Base-by-base conservation (phyloP, 1,284 basidiomycete genomes). In the Clitocybe nebularis region DNA sequence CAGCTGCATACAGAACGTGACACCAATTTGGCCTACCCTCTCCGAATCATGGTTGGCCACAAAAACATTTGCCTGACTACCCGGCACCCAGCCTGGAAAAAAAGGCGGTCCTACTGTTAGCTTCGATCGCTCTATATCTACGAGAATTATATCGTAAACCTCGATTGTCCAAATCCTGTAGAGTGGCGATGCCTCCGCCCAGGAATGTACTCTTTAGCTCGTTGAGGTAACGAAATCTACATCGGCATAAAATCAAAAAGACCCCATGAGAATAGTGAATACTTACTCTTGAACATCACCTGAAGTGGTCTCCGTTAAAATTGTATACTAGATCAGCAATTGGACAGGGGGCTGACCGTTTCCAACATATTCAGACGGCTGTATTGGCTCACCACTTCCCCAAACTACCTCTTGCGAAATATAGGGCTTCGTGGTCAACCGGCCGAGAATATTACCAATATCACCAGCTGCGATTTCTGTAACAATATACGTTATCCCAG, bases 41-140 rank as follows among this genome's bases (percentile, higher is more conserved):
- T 85, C 83, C 0, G 81, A 84, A 51, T 85, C 83, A 48, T 85
- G 82, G 52, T 85, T 82, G 0, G 73, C 67, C 3, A 85, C 80
- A 47, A 85, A 85, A 14, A 81, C 74, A 49, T 86, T 85, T 0
- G 82, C 81, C 23, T 58, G 54, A 0, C 59, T 60, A 4, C 78
- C 69, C 0, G 72, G 28, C 2, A 84, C 64, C 81, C 81, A 84
- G 8, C 77, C 80, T 79, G 35, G 3, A 25, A 6, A 21, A 11
- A n/a, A n/a, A n/a, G n/a, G n/a, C n/a, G n/a, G n/a, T n/a, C n/a
- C n/a, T n/a, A n/a, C n/a, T n/a, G n/a, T n/a, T n/a, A n/a, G n/a
- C n/a, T 30, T 14, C 6, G 14, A 16, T 4, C 22, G 5, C 8
- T 11, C 1, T 9, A 23, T 11, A 21, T 3, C 5, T 13, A 4